Evolutionary conservation across 1,139 yeast species (phyloP).

Genomic region (Suhomyces guaymorum): DNA sequence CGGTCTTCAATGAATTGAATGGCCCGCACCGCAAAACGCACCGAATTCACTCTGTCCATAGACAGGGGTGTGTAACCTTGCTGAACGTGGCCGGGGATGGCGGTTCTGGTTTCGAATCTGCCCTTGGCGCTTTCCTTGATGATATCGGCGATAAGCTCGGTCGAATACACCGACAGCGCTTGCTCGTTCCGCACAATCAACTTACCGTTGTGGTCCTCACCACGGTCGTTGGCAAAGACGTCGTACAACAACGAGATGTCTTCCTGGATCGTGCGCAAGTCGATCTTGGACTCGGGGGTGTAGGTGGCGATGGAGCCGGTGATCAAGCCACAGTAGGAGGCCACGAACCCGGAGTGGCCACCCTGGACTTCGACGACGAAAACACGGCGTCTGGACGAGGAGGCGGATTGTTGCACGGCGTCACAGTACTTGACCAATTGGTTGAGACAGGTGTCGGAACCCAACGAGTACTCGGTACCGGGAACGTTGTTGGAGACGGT

Average conservation of each 20-base stretch:
- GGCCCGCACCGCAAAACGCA: slow-evolving; percentile 86
- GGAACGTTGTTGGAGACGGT: slow-evolving; percentile 84
- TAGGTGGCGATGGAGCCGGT: slow-evolving; percentile 76
- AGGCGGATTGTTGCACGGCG: slow-evolving; percentile 75
- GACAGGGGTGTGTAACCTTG: slow-evolving; percentile 97
- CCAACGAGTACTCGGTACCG: slow-evolving; percentile 78
- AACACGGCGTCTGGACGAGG: slow-evolving; percentile 75
- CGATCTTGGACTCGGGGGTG: slow-evolving; percentile 71
- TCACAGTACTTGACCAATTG: slow-evolving; percentile 75
- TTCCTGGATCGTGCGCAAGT: slow-evolving; percentile 56
- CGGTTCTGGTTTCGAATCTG: slow-evolving; percentile 87
- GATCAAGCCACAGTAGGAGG: slow-evolving; percentile 65
- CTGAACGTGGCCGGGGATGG: slow-evolving; percentile 97
- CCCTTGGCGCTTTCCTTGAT: slow-evolving; percentile 75
- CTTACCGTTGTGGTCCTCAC: slow-evolving; percentile 75
- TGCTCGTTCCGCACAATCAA: slow-evolving; percentile 80
- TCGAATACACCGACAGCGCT: slow-evolving; percentile 79
- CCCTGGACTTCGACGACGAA: slow-evolving; percentile 87
- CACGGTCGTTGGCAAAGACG: slow-evolving; percentile 57
- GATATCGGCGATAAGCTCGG: slow-evolving; percentile 79
- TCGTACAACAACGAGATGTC: slow-evolving; percentile 60
- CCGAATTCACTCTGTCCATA: slow-evolving; percentile 89
- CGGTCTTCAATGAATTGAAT: slow-evolving; percentile 81
- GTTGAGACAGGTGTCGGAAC: slow-evolving; percentile 78
- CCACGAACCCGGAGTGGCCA: slow-evolving; percentile 79